These are phyloP conservation scores for Beauveria pseudobassiana DNA, from an alignment of 2,329 filamentous ascomycete species.

Conservation along the genomic window DNA sequence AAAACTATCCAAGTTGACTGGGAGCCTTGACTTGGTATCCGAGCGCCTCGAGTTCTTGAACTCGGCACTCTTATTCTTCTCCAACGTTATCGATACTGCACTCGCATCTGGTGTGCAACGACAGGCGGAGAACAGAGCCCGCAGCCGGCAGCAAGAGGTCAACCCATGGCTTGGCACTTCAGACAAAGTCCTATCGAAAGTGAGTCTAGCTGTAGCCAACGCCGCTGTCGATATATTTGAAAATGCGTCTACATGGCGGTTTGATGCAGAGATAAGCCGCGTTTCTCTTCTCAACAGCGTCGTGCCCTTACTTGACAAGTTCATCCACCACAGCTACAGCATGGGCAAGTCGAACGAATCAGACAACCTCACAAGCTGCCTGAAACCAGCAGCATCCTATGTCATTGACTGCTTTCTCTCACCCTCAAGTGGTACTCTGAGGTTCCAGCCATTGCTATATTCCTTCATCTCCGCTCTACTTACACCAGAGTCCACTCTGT, in stretches of 20 bases:
- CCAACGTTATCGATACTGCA: constrained; percentile 67
- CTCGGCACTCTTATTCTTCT: constrained; percentile 66
- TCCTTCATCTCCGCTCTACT: constrained; percentile 47
- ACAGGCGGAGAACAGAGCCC: constrained; percentile 46
- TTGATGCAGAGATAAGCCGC: constrained; percentile 59
- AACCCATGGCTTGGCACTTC: constrained; percentile 65
- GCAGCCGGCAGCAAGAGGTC: constrained; percentile 36
- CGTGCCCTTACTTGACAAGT: constrained; percentile 60
- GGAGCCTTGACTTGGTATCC: constrained; percentile 70
- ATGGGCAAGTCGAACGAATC: constrained; percentile 53
- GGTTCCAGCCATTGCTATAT: constrained; percentile 69
- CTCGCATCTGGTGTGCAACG: constrained; percentile 62
- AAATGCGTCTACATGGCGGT: constrained; percentile 80
- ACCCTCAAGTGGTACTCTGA: constrained; percentile 58
- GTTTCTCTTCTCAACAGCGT: constrained; percentile 62
- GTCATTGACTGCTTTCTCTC: constrained; percentile 71
- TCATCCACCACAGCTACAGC: constrained; percentile 67
- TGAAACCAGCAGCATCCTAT: constrained; percentile 68
- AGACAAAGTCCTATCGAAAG: constrained; percentile 66
- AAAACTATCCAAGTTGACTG: constrained; percentile 69
- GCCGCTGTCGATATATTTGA: constrained; percentile 78
- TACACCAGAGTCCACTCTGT: constrained; percentile 54
- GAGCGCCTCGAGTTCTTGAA: constrained; percentile 72
- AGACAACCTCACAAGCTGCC: constrained; percentile 46
- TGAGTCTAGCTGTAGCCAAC: constrained; percentile 65